These are phyloP conservation scores for Bacterosira constricta DNA, from an alignment of 108 stramenopile genomes.

Conservation along the genomic window DNA sequence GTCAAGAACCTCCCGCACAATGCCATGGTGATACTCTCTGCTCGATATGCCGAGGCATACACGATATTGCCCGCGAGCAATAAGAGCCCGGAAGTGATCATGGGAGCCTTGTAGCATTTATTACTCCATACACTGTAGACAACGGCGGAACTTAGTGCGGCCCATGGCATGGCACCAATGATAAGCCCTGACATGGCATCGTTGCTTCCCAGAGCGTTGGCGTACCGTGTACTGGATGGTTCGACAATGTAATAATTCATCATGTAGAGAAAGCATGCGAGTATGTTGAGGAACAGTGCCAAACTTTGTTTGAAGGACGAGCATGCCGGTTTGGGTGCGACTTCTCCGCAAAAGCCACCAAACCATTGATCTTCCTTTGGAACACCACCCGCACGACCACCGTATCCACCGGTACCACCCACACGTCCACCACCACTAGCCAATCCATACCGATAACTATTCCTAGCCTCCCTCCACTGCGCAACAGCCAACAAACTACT, in stretches of 20 bases:
- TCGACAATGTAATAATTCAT: constrained; percentile 95
- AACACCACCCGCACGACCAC: too few species aligned
- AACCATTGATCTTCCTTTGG: constrained; percentile 21
- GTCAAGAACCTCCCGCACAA: constrained; percentile 79
- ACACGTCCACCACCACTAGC: neutral
- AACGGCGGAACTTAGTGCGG: constrained; percentile 75
- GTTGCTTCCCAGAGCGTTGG: constrained; percentile 74
- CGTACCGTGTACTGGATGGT: constrained; percentile 83
- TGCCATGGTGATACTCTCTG: constrained; percentile 61
- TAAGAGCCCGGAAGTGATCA: constrained; percentile 68
- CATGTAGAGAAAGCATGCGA: constrained; percentile 85
- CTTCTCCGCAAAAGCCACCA: constrained; percentile 20
- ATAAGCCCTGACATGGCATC: constrained; percentile 81
- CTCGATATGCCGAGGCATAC: constrained; percentile 73
- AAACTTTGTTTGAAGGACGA: constrained; percentile 21
- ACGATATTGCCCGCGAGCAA: constrained; percentile 77
- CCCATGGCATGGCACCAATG: constrained; percentile 91
- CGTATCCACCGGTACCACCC: neutral
- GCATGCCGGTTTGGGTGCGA: neutral
- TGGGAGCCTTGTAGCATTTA: constrained; percentile 69
- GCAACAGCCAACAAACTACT: constrained; percentile 54
- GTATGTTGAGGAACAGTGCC: constrained; percentile 64
- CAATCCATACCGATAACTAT: constrained; percentile 6
- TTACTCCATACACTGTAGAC: constrained; percentile 85
- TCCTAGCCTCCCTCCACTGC: constrained; percentile 56